phyloP scores from a whole-genome alignment of 140 eudicot species.

The Anethum foeniculum region DNA sequence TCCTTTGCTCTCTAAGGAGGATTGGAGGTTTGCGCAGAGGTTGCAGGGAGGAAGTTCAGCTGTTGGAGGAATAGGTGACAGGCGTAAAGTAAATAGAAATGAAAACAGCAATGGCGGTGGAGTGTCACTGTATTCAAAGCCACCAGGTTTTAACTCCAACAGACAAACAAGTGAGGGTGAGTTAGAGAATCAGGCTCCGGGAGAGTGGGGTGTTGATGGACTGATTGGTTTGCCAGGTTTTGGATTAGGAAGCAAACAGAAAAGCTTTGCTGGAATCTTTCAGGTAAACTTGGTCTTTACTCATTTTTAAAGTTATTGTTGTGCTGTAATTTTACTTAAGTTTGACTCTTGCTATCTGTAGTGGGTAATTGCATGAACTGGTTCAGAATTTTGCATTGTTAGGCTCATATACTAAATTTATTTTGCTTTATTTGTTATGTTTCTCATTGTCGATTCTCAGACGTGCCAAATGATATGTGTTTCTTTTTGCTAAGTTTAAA shows the following conservation, averaged over 20 bases:
- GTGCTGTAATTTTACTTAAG: not conserved
- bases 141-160: conserved; percentile 84
- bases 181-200: conserved; percentile 38
- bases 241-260: conserved; percentile 82
- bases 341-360: not conserved
- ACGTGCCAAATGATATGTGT: not conserved
- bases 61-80: conserved; percentile 78
- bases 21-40: conserved; percentile 72
- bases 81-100: conserved; percentile 58
- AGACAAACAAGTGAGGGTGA: conserved; percentile 70
- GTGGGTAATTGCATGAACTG: not conserved
- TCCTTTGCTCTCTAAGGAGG: conserved; percentile 78
- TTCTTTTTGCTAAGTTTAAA: not conserved
- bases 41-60: conserved; percentile 69
- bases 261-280: conserved; percentile 88
- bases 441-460: too few relatives aligned
- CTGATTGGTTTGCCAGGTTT: conserved; percentile 84
- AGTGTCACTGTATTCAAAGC: conserved; percentile 48
- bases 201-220: conserved; percentile 95
- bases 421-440: too few relatives aligned
- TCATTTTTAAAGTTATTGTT: not conserved
- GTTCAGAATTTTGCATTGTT: not conserved
- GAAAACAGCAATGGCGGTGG: conserved; percentile 44
- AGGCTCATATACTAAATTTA: too few relatives aligned
- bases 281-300: conserved; percentile 39